Evolutionary conservation across 305 asterid species (phyloP).

Genomic region (Petunia hybrid): DNA sequence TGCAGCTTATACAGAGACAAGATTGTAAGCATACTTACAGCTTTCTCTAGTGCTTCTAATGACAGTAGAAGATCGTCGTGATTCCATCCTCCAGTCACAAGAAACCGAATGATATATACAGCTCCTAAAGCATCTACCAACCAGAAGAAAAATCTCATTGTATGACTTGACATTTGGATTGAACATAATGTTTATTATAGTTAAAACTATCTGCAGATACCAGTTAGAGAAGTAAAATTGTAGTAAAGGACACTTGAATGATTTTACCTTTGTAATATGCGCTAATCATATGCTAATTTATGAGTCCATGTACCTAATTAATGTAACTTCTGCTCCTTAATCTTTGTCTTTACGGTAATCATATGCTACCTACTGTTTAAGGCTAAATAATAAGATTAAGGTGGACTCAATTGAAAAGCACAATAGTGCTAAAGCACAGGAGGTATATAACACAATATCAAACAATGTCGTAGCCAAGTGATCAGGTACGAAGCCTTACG

Average conservation of each 20-base stretch:
- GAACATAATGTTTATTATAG: not conserved
- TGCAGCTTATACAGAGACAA: not conserved
- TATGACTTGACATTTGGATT: not conserved
- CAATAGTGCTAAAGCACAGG: not conserved
- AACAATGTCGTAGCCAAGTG: not conserved
- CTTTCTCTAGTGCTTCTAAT: slow-evolving; percentile 85
- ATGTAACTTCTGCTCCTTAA: too few relatives aligned
- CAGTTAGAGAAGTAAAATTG: not conserved
- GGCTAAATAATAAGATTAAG: too few relatives aligned
- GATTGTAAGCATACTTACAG: slow-evolving; percentile 56
- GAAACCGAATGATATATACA: slow-evolving; percentile 79
- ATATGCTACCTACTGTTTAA: too few relatives aligned
- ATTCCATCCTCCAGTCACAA: slow-evolving; percentile 83
- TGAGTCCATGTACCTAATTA: not conserved
- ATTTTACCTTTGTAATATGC: not conserved
- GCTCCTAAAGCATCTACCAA: slow-evolving; percentile 82
- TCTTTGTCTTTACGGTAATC: too few relatives aligned
- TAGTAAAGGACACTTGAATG: not conserved
- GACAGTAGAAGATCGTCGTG: slow-evolving; percentile 70
- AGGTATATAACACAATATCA: not conserved
- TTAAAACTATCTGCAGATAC: not conserved
- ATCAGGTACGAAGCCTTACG: slow-evolving; percentile 52
- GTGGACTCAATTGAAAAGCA: too few relatives aligned
- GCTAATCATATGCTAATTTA: not conserved
- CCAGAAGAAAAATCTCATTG: slow-evolving; percentile 11